Evolutionary conservation across 805 yeast species (phyloP), one percentile per base, ranked within the genome.

Genomic region (Metschnikowia anglica): DNA sequence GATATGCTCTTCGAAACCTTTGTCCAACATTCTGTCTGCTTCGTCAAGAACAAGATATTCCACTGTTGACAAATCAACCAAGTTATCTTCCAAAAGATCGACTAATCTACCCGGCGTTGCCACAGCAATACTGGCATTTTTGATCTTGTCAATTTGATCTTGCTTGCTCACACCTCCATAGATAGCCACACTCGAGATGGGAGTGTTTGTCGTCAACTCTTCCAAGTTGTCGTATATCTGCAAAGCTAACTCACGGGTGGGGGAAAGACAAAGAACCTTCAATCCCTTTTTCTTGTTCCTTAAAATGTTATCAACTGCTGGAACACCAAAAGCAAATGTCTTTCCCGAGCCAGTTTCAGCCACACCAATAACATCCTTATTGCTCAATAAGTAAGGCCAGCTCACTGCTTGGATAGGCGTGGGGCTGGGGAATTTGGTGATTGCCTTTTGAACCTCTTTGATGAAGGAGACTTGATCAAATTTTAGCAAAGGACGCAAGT

Each of bases 331-430:
- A 0, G 97, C 98, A 67, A 91, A 84, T 0, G 99, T 91, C 66
- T 91, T 91, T 59, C 99, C 99, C 0, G 97, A 88, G 28, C 99
- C 99, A 3, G 99, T 91, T 68, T 91, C 97, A 11, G 99, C 99
- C 51, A 91, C 96, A 63, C 98, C 99, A 52, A 91, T 79, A 19
- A 90, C 95, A 61, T 91, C 99, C 45, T 83, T 76, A 13, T 85
- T 85, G 16, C 78, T 68, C 38, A 89, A 68, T 40, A 91, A 68
- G 59, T 80, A 88, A 51, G 99, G 98, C 98, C 98, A 93, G 7
- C 97, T 78, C 34, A 81, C 88, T 24, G 96, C 78, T 71, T 91
- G 99, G 55, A 91, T 91, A 27, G 98, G 98, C 5, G 98, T 90
- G 41, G 99, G 99, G 55, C 80, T 83, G 12, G 88, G 84, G 70